Evolutionary conservation across 495 filamentous ascomycete genomes (phyloP), one percentile per base, ranked within the genome.

Genomic region (Usnea hakonensis): DNA sequence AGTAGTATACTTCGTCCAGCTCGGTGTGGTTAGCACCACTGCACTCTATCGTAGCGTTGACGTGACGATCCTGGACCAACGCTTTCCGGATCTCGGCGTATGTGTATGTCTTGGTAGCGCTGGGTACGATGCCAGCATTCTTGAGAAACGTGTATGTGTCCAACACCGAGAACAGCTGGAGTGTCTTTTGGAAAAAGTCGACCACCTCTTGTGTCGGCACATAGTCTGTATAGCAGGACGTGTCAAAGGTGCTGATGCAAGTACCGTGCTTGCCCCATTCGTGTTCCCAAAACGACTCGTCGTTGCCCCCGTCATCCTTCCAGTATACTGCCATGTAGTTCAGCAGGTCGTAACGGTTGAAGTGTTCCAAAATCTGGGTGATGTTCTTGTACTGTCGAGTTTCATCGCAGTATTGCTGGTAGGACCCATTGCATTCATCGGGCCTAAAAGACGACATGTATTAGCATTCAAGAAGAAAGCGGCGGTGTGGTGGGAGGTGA

Each of bases 181-280:
- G 73, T 8, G 83, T 83, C 46, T 80, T 84, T 62, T 84, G 79
- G 21, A 84, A 83, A 60, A 78, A 83, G 57, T 82, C 79, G 3
- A 85, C 77, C 5, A 82, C 76, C 50, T 90, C 87, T 66, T 82
- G 80, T 37, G 81, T 79, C 0, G 79, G 78, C 30, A 75, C 73
- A 70, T 94, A 90, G 23, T 76, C 72, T 16, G 73, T 75, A 72
- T 94, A 96, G 77, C 91, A 95, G 55, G 73, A 71, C 0, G 90
- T 80, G 16, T 86, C 79, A 1, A 95, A 78, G 4, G 78, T 82
- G 65, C 78, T 80, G 57, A 82, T 74, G 62, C 79, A 82, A 52
- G 78, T 82, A 5, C 78, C 90, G 68, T 96, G 91, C 67, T 94
- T 95, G 71, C 82, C 84, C 87, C 87, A 96, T 69, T 95, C 90